Evolutionary conservation across 1,284 basidiomycete genomes (phyloP).

Genomic region (Cutaneotrichosporon spelunceum): DNA sequence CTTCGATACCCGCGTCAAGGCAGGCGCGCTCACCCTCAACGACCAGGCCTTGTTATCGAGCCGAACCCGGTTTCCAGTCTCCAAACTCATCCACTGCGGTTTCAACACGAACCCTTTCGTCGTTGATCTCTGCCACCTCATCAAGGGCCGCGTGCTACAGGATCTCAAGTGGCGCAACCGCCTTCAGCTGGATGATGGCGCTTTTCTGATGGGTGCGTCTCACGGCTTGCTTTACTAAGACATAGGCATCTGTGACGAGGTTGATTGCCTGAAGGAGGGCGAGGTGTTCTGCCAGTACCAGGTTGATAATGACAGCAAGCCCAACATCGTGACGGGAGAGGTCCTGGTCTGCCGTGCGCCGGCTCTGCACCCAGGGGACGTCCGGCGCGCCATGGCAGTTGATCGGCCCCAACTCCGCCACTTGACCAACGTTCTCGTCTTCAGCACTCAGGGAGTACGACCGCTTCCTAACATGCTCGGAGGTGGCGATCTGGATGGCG

Average conservation of each 20-base stretch:
- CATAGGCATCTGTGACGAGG: constrained; percentile 48
- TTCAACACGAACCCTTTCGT: constrained; percentile 45
- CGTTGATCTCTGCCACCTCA: constrained; percentile 41
- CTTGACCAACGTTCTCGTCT: constrained; percentile 50
- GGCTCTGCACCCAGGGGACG: constrained; percentile 46
- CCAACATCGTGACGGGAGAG: constrained; percentile 35
- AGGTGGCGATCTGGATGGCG: constrained; percentile 51
- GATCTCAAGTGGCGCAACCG: constrained; percentile 52
- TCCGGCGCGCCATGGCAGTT: constrained; percentile 43
- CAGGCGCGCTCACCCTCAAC: constrained; percentile 21
- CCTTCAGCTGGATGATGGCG: constrained; percentile 39
- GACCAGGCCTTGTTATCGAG: constrained; percentile 28
- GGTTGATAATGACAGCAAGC: constrained; percentile 29
- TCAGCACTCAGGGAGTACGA: constrained; percentile 42
- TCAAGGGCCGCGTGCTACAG: constrained; percentile 44
- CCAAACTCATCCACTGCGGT: constrained; percentile 38
- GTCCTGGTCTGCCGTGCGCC: constrained; percentile 50
- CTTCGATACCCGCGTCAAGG: constrained; percentile 30
- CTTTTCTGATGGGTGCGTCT: constrained; percentile 45
- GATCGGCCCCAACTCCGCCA: constrained; percentile 43
- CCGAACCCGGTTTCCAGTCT: constrained; percentile 45
- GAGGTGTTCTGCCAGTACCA: constrained; percentile 51
- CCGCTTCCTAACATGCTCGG: constrained; percentile 51
- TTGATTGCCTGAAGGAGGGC: constrained; percentile 38
- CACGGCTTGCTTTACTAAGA: not conserved